Evolutionary conservation across 23 red algal species (phyloP).

Genomic region (Porphyridium purpureum): DNA sequence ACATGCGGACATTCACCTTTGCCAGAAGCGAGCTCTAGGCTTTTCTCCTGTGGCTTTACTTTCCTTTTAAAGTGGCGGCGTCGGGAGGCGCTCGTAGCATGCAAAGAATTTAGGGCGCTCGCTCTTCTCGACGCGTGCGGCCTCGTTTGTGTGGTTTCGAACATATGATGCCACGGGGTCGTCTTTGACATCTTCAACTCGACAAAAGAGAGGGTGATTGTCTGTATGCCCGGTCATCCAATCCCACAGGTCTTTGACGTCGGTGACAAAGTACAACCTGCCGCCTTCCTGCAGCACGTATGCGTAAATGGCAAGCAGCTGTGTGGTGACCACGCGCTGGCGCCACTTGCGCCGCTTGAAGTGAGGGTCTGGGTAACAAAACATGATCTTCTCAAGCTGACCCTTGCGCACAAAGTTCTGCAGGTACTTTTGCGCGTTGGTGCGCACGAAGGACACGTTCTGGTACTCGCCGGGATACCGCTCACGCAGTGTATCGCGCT

Average conservation of each 20-base stretch:
- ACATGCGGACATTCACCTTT: too few relatives aligned
- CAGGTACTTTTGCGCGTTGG: conserved; percentile 78
- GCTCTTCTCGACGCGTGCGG: conserved; percentile 47
- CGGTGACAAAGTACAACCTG: conserved; percentile 64
- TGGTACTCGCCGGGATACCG: conserved; percentile 11
- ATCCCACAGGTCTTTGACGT: conserved; percentile 75
- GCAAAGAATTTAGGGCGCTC: conserved; percentile 49
- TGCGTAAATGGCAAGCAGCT: conserved; percentile 72
- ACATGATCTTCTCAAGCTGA: conserved; percentile 64
- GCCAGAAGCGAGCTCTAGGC: too few relatives aligned
- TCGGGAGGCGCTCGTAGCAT: conserved; percentile 16
- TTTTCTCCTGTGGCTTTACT: too few relatives aligned
- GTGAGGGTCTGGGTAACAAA: conserved; percentile 96
- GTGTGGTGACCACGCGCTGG: conserved; percentile 55
- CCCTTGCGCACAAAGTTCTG: conserved; percentile 45
- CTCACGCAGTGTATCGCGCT: conserved; percentile 32
- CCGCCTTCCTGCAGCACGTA: conserved; percentile 57
- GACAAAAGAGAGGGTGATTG: conserved; percentile 42
- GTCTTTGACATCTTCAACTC: conserved; percentile 18
- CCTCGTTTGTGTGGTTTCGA: conserved; percentile 71
- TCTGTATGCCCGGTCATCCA: conserved; percentile 77
- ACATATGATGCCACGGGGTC: conserved; percentile 38
- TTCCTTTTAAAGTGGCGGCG: conserved; percentile 4
- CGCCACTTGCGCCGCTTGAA: conserved; percentile 85
- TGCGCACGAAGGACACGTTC: conserved; percentile 69